Evolutionary conservation across 1,284 basidiomycete genomes (phyloP), one percentile per base, ranked within the genome.

Genomic region (Ustilago loliicola): DNA sequence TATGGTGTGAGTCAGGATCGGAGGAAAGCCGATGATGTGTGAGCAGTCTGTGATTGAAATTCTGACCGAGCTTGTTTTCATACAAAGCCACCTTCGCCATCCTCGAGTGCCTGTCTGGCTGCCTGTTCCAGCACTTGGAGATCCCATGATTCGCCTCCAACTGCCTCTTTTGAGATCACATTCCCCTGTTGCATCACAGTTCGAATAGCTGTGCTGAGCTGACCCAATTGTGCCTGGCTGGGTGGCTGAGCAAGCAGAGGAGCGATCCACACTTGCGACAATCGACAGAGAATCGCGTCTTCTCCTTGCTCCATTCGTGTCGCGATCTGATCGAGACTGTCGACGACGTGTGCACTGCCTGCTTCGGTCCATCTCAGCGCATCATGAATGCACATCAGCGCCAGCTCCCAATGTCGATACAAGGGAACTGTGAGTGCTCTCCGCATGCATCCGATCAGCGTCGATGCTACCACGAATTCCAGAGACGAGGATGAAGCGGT

Each of bases 71-170:
- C n/a, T n/a, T 56, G 30, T 54, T 2, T 9, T 50, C 34, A 78
- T 1, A 78, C 72, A 51, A 70, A 78, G n/a, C 68, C 76, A 30
- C 76, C 76, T n/a, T 78, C 67, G 21, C 76, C 76, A 32, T 74
- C 59, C 15, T 78, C 61, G 3, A 52, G 50, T 29, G 76, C 67
- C 57, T 68, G 54, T 32, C 40, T 42, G 1, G 76, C 76, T 15
- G 76, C 76, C 27, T 65, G 34, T 51, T 78, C 71, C 15, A 62
- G 10, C 38, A 74, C 67, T 15, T 71, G 32, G 38, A 78, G 34
- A 61, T 74, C 71, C 76, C 76, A 78, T 25, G 27, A 11, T 30
- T 68, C 66, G 23, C 71, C 76, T 17, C 71, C 71, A 0, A 78
- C 65, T 2, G 11, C 19, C 1, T 65, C 47, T 61, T 74, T 74